Evolutionary conservation across 495 filamentous ascomycete species (phyloP).

Genomic region (Saxispiralis lemnorum): DNA sequence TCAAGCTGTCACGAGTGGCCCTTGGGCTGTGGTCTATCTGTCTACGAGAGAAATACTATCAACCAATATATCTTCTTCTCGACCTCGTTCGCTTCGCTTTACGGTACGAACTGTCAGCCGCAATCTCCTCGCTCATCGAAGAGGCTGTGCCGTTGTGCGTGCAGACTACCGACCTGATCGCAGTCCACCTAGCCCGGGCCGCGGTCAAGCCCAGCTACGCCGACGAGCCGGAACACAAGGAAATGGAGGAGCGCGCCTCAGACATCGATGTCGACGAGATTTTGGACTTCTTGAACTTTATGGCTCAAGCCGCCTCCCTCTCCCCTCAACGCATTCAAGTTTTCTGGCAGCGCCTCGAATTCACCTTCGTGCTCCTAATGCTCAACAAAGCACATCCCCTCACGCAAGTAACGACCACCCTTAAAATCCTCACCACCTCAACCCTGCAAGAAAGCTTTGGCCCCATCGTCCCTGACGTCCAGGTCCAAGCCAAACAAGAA

Average conservation of each 20-base stretch:
- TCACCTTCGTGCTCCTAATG: conserved; percentile 48
- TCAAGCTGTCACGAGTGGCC: conserved; percentile 36
- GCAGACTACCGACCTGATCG: conserved; percentile 19
- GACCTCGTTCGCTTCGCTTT: conserved; percentile 39
- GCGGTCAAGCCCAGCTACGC: conserved; percentile 21
- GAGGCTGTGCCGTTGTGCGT: conserved; percentile 34
- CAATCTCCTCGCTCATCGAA: conserved; percentile 32
- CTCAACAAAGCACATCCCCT: conserved; percentile 34
- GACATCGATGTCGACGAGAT: conserved; percentile 39
- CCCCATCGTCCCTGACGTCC: conserved; percentile 27
- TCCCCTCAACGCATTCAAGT: conserved; percentile 25
- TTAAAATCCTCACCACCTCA: conserved; percentile 42
- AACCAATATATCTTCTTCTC: conserved; percentile 41
- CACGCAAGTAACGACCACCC: conserved; percentile 38
- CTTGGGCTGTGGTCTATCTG: conserved; percentile 45
- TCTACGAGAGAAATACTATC: conserved; percentile 38
- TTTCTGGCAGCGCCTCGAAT: conserved; percentile 45
- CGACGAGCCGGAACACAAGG: conserved; percentile 38
- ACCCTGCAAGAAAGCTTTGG: conserved; percentile 41
- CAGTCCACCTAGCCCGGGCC: conserved; percentile 16
- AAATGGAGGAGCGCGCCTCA: conserved; percentile 32
- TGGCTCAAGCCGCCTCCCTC: conserved; percentile 35
- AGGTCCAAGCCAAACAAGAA: conserved; percentile 38
- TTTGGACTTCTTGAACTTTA: conserved; percentile 38
- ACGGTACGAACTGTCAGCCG: conserved; percentile 29